Percentiles rank a stretch among this genome's conserved stretches.
These are phyloP conservation scores for Agrocybe pediades DNA, from an alignment of 768 basidiomycete genomes.

Conservation along the genomic window DNA sequence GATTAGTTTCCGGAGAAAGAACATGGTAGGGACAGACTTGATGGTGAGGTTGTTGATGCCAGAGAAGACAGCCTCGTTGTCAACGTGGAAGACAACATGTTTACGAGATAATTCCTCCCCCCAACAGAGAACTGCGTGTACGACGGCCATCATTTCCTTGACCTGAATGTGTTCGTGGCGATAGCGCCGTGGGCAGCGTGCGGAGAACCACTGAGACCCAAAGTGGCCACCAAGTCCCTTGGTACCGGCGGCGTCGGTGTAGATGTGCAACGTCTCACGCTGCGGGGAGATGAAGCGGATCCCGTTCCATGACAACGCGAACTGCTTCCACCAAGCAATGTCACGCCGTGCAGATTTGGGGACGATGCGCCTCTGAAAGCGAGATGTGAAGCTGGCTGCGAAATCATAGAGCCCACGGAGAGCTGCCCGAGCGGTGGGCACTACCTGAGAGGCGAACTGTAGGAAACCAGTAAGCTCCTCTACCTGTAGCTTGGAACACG, in stretches of 20 bases:
- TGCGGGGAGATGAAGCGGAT: neutral
- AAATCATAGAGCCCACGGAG: constrained; percentile 1
- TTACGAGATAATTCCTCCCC: constrained; percentile 18
- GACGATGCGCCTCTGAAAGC: neutral
- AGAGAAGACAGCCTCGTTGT: constrained; percentile 26
- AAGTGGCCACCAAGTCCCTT: constrained; percentile 28
- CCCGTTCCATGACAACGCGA: neutral
- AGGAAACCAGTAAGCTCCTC: constrained; percentile 1
- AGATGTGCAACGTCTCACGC: constrained; percentile 23
- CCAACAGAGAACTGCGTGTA: constrained; percentile 28
- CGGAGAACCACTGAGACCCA: constrained; percentile 24
- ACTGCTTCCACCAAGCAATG: neutral
- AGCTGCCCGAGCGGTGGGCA: neutral
- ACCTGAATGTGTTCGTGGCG: constrained; percentile 28
- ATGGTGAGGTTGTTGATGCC: constrained; percentile 4
- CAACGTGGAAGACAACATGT: constrained; percentile 29
- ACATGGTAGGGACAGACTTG: constrained; percentile 6
- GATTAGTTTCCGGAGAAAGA: constrained; percentile 5
- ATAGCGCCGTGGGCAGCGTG: constrained; percentile 19
- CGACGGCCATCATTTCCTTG: constrained; percentile 31
- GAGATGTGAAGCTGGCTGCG: neutral
- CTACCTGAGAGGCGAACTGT: constrained; percentile 2
- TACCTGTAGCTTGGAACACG: neutral
- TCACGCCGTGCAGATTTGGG: neutral
- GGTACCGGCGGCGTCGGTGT: constrained; percentile 31